Evolutionary conservation across 2,329 filamentous ascomycete genomes (phyloP), one percentile per base, ranked within the genome.

Genomic region (Penicillium sp.): DNA sequence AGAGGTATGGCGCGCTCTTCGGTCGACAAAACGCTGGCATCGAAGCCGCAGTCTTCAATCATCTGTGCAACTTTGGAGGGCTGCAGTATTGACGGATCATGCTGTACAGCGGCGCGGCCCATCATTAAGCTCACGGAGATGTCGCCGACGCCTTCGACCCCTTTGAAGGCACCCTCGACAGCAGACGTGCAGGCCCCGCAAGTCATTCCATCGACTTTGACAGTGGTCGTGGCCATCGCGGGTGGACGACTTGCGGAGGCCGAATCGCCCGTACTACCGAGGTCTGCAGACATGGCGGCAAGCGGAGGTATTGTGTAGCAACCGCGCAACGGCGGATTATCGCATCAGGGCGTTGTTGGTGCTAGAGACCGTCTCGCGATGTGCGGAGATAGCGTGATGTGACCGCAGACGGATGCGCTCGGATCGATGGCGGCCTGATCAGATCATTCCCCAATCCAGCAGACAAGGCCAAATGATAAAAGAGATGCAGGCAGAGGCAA

Each of bases 121-220:
- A 96, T 94, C 40, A 96, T 86, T 56, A 98, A 73, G 63, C 88
- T 95, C 57, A 98, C 86, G 7, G 89, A 94, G 43, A 97, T 88
- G 54, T 78, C 88, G 48, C 85, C 86, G 7, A 93, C 82, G 39
- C 93, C 91, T 26, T 84, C 75, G 4, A 94, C 78, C 51, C 79
- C 80, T 58, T 87, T 85, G 70, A 98, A 94, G 52, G 86, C 93
- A 44, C 84, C 80, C 75, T 97, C 91, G 54, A 98, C 84, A n/a
- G 93, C 84, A 30, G 90, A 94, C 18, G 91, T 96, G 65, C 93
- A 98, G 54, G 91, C 85, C 61, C 91, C 90, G 70, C 93, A 98
- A 50, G 76, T 78, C 73, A 77, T 98, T 54, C 93, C 93, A 53
- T 86, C 88, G 27, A 98, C 85, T 59, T 84, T 87, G 45, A 98